Percentiles rank a stretch among this genome's conserved stretches.
phyloP scores from a whole-genome alignment of 202 grass and related monocot genomes.

The Eragrostis tef region DNA sequence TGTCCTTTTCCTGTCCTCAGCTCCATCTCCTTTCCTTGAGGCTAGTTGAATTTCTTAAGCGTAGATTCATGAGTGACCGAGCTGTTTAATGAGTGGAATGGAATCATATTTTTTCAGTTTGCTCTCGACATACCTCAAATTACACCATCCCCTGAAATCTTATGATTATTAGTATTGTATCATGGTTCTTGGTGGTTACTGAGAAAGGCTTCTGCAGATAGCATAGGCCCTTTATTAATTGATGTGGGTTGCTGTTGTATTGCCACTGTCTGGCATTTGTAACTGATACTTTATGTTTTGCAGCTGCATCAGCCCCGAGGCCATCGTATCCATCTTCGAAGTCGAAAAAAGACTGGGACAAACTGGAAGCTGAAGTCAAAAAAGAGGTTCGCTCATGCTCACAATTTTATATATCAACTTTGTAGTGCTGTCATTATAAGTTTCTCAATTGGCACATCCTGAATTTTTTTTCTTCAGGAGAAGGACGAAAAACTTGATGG shows the following conservation, averaged over 20 bases:
- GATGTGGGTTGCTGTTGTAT: not conserved
- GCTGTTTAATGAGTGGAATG: not conserved
- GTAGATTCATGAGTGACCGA: not conserved
- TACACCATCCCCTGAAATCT: not conserved
- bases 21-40: not conserved
- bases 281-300: constrained; percentile 12
- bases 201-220: not conserved
- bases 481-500: constrained; percentile 95
- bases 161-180: not conserved
- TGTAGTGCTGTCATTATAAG: not conserved
- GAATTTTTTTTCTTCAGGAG: constrained; percentile 60
- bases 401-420: constrained; percentile 10
- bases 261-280: not conserved
- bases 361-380: constrained; percentile 90
- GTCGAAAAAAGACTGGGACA: constrained; percentile 94
- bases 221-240: not conserved
- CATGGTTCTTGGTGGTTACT: not conserved
- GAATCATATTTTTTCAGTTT: not conserved
- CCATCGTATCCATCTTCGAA: constrained; percentile 86
- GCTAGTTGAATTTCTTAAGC: not conserved
- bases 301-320: constrained; percentile 66
- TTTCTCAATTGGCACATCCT: constrained; percentile 33
- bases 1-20: not conserved
- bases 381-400: constrained; percentile 56
- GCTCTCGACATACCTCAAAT: not conserved